These are phyloP conservation scores for Eucalyptus pumila DNA, from an alignment of 345 rosid genomes.

Conservation along the genomic window DNA sequence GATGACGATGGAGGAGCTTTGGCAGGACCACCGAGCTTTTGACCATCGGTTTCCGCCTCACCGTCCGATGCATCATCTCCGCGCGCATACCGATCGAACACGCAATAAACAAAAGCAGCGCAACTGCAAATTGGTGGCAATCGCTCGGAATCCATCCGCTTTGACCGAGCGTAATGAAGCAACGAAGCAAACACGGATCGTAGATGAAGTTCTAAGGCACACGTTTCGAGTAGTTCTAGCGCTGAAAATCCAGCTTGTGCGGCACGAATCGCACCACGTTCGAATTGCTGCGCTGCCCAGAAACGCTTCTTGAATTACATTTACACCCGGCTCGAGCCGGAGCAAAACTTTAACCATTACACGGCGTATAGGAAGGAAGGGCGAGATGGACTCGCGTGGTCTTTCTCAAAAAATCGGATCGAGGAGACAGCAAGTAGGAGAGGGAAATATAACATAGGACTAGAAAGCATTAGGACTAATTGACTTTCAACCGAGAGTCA, in stretches of 20 bases:
- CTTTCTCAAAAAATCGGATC: not conserved
- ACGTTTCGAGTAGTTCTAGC: not conserved
- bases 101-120: not conserved
- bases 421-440: not conserved
- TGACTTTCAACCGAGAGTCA: not conserved
- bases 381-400: not conserved
- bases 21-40: not conserved
- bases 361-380: not conserved
- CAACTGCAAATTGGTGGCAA: not conserved
- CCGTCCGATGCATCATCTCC: not conserved
- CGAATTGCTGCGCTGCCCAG: not conserved
- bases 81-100: not conserved
- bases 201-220: not conserved
- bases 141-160: not conserved
- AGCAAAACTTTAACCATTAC: not conserved
- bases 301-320: not conserved
- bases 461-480: not conserved
- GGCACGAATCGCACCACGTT: not conserved
- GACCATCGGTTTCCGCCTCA: not conserved
- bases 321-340: not conserved
- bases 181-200: not conserved
- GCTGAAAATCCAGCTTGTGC: not conserved
- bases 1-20: not conserved
- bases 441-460: not conserved
- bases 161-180: not conserved